phyloP scores from a whole-genome alignment of 1,284 basidiomycete species.

The Athelia sp. region DNA sequence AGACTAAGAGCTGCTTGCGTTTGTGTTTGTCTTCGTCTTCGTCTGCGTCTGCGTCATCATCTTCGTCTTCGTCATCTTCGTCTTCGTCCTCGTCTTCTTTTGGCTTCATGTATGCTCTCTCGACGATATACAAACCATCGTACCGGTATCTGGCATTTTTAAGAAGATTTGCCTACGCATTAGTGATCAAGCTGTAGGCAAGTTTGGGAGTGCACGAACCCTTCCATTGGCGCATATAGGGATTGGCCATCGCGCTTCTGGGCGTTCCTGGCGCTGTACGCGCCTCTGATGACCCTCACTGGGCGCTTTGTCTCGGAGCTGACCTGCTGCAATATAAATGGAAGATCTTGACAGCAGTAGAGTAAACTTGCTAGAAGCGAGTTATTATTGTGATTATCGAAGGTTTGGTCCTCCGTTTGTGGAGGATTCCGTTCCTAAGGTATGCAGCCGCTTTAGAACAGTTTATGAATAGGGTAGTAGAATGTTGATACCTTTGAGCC shows the following conservation, averaged over 20 bases:
- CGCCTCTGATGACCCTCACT: slow-evolving; percentile 37
- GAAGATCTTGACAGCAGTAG: not conserved
- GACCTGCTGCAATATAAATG: slow-evolving; percentile 9
- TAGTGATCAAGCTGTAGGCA: too few relatives aligned
- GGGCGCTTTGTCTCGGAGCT: slow-evolving; percentile 29
- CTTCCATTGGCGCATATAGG: slow-evolving; percentile 26
- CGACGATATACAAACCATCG: slow-evolving; percentile 39
- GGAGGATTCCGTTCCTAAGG: not conserved
- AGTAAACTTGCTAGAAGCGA: slow-evolving; percentile 24
- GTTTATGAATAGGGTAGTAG: too few relatives aligned
- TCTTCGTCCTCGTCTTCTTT: too few relatives aligned
- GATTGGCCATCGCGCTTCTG: slow-evolving; percentile 7
- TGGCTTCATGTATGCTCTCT: slow-evolving; percentile 5
- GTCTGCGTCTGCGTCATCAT: too few relatives aligned
- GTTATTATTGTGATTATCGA: slow-evolving; percentile 24
- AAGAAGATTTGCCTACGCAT: too few relatives aligned
- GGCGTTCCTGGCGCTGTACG: not conserved
- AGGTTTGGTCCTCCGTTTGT: slow-evolving; percentile 30
- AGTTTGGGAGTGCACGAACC: too few relatives aligned
- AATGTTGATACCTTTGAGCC: too few relatives aligned
- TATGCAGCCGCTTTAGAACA: not conserved
- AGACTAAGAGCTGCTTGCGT: slow-evolving; percentile 4
- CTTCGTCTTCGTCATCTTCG: too few relatives aligned
- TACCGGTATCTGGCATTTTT: slow-evolving; percentile 34
- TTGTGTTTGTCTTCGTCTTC: too few relatives aligned